Percentiles rank a stretch among this genome's conserved stretches.
phyloP scores from a whole-genome alignment of 495 filamentous ascomycete genomes.

The Tuber aestivum region DNA sequence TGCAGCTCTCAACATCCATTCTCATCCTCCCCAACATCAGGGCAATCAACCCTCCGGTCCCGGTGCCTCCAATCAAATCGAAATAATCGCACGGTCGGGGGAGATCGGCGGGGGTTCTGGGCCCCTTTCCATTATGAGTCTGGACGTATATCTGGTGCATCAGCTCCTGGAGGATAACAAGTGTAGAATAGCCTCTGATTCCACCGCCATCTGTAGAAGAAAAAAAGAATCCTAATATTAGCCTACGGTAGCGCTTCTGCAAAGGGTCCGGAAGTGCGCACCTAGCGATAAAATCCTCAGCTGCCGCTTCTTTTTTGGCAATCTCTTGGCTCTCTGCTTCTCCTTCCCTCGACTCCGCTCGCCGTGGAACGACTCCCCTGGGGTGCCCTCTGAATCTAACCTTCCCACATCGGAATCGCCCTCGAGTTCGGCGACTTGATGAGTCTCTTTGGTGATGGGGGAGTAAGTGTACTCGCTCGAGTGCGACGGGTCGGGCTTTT shows the following conservation, averaged over 20 bases:
- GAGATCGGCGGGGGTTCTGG: slow-evolving; percentile 69
- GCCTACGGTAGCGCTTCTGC: slow-evolving; percentile 5
- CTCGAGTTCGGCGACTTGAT: slow-evolving; percentile 29
- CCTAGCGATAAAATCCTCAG: slow-evolving; percentile 85
- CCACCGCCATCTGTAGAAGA: slow-evolving; percentile 74
- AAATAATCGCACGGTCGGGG: slow-evolving; percentile 98
- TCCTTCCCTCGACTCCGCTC: slow-evolving; percentile 2
- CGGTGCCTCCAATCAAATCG: slow-evolving; percentile 88
- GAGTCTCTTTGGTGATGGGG: slow-evolving; percentile 27
- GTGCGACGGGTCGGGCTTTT: slow-evolving; percentile 18
- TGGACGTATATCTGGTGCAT: slow-evolving; percentile 77
- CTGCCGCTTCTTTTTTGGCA: slow-evolving; percentile 70
- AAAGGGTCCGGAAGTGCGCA: slow-evolving; percentile 45
- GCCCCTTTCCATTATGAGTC: slow-evolving; percentile 50
- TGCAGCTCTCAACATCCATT: slow-evolving; percentile 90
- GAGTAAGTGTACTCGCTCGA: neutral
- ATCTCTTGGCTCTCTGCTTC: neutral
- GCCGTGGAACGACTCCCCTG: slow-evolving; percentile 3
- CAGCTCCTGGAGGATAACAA: slow-evolving; percentile 55
- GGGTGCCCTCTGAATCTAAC: slow-evolving; percentile 13
- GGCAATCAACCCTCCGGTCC: slow-evolving; percentile 86
- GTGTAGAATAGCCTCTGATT: slow-evolving; percentile 92
- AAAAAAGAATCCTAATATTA: slow-evolving; percentile 4
- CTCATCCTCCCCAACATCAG: slow-evolving; percentile 91
- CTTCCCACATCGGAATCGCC: slow-evolving; percentile 16